These are phyloP conservation scores for Colletotrichum salicis DNA, from an alignment of 2,329 filamentous ascomycete species.

Conservation along the genomic window DNA sequence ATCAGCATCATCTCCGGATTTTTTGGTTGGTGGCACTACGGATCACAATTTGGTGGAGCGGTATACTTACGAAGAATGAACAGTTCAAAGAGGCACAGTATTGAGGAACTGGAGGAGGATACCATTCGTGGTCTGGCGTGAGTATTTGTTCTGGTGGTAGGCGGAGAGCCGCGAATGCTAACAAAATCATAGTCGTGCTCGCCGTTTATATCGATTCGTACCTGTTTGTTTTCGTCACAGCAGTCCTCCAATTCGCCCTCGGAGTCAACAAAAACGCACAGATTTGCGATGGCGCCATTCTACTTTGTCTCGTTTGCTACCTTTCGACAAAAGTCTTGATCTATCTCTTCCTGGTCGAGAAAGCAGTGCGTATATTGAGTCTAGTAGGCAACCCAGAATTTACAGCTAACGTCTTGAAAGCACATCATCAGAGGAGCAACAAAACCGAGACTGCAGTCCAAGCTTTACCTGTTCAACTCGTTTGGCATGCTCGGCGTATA, in stretches of 20 bases:
- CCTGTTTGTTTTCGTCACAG: conserved; percentile 67
- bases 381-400: no score
- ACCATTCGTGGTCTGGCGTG: conserved; percentile 56
- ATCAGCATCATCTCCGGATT: conserved; percentile 49
- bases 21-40: conserved; percentile 45
- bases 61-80: conserved; percentile 27
- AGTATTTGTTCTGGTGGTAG: conserved; percentile 29
- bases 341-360: conserved; percentile 74
- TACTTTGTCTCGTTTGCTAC: conserved; percentile 71
- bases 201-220: conserved; percentile 70
- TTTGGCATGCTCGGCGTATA: conserved; percentile 64
- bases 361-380: conserved; percentile 57
- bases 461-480: conserved; percentile 70
- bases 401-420: conserved; percentile 44
- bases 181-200: conserved; percentile 61
- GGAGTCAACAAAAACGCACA: conserved; percentile 62
- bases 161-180: not conserved
- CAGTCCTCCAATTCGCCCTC: conserved; percentile 66
- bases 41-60: not conserved
- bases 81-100: conserved; percentile 50
- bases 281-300: conserved; percentile 67
- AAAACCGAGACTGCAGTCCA: conserved; percentile 64
- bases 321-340: conserved; percentile 72
- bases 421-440: conserved; percentile 66
- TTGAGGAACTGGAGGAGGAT: conserved; percentile 53